Evolutionary conservation across 2,329 filamentous ascomycete genomes (phyloP).

Genomic region (Fusarium pseudoanthophilum): DNA sequence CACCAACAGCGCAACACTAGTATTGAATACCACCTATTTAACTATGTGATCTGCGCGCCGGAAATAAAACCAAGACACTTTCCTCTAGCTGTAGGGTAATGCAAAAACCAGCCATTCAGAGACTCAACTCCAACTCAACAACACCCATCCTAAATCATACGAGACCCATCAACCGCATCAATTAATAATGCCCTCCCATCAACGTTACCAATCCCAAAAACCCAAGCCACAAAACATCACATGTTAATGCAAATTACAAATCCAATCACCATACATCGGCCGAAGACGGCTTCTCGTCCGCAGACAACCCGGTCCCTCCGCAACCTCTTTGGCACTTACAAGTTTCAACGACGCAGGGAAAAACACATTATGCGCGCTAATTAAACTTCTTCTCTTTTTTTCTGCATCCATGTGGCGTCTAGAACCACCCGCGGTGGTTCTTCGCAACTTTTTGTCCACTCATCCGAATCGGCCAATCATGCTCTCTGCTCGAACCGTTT

Average conservation of each 20-base stretch:
- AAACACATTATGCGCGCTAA: constrained; percentile 27
- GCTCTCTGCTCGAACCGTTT: constrained; percentile 36
- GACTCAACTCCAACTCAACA: neutral
- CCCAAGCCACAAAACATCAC: neutral
- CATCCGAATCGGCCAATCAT: constrained; percentile 44
- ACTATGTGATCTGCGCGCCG: neutral
- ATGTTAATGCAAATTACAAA: neutral
- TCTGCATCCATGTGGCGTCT: constrained; percentile 6
- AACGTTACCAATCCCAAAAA: neutral
- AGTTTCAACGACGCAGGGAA: neutral
- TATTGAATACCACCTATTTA: neutral
- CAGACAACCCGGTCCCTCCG: constrained; percentile 22
- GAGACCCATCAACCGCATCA: neutral
- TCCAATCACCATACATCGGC: constrained; percentile 7
- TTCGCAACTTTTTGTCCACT: constrained; percentile 29
- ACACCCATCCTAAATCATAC: neutral
- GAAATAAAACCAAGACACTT: neutral
- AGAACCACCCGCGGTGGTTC: constrained; percentile 27
- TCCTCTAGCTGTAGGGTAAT: neutral
- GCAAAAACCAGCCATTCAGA: constrained; percentile 6
- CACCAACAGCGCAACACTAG: neutral
- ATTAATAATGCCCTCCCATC: neutral
- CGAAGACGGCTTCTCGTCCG: constrained; percentile 33
- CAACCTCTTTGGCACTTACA: constrained; percentile 10
- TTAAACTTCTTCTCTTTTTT: constrained; percentile 10